Conservation (phyloP, 1,284 basidiomycete genomes). For the Malassezia furfur region DNA sequence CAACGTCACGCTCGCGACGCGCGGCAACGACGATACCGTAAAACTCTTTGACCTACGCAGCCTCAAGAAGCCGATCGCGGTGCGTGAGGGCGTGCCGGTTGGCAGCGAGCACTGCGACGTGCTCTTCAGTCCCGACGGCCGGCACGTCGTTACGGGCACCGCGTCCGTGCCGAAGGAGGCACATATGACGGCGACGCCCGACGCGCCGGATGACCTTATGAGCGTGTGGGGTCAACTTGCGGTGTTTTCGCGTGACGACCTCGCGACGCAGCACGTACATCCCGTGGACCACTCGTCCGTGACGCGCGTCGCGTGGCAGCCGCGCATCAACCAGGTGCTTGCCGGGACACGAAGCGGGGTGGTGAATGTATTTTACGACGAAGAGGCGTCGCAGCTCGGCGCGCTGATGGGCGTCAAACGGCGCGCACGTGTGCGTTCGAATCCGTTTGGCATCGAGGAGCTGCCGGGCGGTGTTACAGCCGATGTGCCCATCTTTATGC, state of each 20-base stretch:
- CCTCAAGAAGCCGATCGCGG: constrained; percentile 73
- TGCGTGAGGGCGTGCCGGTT: constrained; percentile 59
- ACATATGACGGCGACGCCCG: not conserved
- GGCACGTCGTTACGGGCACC: constrained; percentile 68
- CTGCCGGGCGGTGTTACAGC: not conserved
- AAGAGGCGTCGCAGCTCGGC: constrained; percentile 73
- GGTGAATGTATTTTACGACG: constrained; percentile 81
- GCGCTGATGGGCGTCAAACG: constrained; percentile 69
- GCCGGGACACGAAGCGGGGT: constrained; percentile 54
- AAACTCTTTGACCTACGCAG: constrained; percentile 88
- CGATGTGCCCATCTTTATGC: constrained; percentile 24
- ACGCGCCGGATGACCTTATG: not conserved
- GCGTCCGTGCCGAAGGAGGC: constrained; percentile 8
- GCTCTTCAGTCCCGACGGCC: constrained; percentile 74
- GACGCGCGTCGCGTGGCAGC: constrained; percentile 24
- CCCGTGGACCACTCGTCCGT: constrained; percentile 10
- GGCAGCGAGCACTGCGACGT: constrained; percentile 83
- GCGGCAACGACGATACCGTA: constrained; percentile 85
- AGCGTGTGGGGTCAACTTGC: constrained; percentile 21
- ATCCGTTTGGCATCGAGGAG: constrained; percentile 13
- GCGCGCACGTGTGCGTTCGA: constrained; percentile 6
- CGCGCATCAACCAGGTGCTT: constrained; percentile 38
- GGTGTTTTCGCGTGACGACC: constrained; percentile 17
- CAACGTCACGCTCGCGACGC: constrained; percentile 62
- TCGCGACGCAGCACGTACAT: constrained; percentile 9